Base-by-base conservation (phyloP, 129 eudicot species). In the Arctium minus region DNA sequence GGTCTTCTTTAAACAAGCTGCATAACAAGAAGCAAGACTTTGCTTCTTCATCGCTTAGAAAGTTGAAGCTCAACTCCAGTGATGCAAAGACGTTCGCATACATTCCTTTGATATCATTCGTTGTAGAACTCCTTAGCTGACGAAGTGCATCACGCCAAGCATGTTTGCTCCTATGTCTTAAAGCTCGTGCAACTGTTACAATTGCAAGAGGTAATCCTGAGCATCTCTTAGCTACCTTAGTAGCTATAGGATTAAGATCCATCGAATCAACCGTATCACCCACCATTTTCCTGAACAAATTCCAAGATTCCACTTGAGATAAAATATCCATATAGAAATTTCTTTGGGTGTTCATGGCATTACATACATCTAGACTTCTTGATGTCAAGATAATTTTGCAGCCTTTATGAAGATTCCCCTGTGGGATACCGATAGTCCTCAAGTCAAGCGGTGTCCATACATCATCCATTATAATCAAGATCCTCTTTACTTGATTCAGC, bases 351-450 rank as follows among this genome's bases (percentile, higher is more conserved):
- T 79, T 86, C 92, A 88, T 88, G 38, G 73, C 81, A 48, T 80
- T 77, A 36, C 89, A 86, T 32, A 88, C 89, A 83, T 88, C 85
- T 64, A 48, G 42, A 77, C 88, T 86, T 62, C 92, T 79, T 36
- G 87, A 83, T 67, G 88, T 88, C 81, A 88, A 73, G 40, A 88
- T 70, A 85, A 88, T 80, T 80, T 86, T 88, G 86, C 86, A 88
- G 12, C 86, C 86, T 76, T 78, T 88, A 70, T 82, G 83, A 33
- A 68, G 72, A 33, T 82, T 75, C 50, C 75, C 85, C 8, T 76
- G 87, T 27, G 89, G 89, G 65, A 88, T 88, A 11, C 92, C 92
- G 30, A 88, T 81, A 5, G 80, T 79, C 68, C 67, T 76, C 72
- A 88, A 80, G 62, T 88, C 88, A 56, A 88, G 13, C 1, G 81